Base-by-base conservation (phyloP, 768 basidiomycete species). In the Termitomyces sp. region DNA sequence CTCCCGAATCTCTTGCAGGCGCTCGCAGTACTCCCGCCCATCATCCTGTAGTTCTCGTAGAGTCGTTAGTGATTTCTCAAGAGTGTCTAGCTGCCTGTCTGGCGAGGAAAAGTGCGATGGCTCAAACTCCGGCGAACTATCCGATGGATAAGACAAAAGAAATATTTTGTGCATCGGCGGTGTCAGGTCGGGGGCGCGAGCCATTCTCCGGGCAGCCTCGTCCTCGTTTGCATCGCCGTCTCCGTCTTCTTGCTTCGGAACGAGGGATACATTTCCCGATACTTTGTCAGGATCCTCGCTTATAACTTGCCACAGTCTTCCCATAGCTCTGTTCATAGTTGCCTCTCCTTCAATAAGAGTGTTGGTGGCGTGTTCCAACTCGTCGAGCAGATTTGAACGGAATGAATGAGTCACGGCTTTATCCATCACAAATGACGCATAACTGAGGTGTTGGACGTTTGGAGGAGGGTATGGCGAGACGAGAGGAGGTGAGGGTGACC, bases 391-490 rank as follows among this genome's bases (percentile, higher is more conserved):
- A 53, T 75, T 78, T 32, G 91, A 88, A 41, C 91, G 88, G 70
- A 91, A 94, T 4, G 91, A 84, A 66, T 90, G 88, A 16, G 88
- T 90, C 15, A 90, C 83, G 7, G 89, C 81, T 58, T 86, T 89
- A 66, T 94, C 91, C 78, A 93, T 80, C 13, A 94, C 90, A 61
- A 91, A 90, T 0, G 91, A 89, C 18, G 90, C 80, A 69, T 89
- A 93, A 57, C 80, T 86, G 56, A 85, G 77, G 63, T 93, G 90
- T 47, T 86, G 81, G 10, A 76, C 68, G 22, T 76, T 76, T 23
- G 89, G 89, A 20, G 82, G 74, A 22, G 85, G 82, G 63, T 92
- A 93, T 3, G 91, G 90, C 0, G 90, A 82, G 22, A 79, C 75
- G 25, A 90, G 77, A 9, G 92, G 90, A 5, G 92, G 91, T 0